These are phyloP conservation scores for Coniochaeta sp. DNA, from an alignment of 2,329 filamentous ascomycete species.

Conservation along the genomic window DNA sequence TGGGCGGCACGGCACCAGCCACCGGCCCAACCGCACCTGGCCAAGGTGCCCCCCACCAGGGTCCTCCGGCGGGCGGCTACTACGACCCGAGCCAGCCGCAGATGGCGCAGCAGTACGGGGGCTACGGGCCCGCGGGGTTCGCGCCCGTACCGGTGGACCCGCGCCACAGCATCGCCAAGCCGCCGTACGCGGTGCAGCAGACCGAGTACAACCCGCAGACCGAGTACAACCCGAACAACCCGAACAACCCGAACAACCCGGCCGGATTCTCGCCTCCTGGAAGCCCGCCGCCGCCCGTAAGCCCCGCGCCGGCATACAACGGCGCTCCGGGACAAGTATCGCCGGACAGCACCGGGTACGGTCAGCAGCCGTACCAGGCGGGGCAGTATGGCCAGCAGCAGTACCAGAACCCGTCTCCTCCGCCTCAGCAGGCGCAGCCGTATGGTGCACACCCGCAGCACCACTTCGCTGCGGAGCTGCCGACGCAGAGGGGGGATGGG, in stretches of 20 bases:
- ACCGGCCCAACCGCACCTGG: constrained; percentile 1
- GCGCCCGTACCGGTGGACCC: constrained; percentile 9
- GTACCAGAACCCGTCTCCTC: neutral
- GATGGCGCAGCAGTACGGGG: constrained; percentile 11
- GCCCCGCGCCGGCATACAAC: neutral
- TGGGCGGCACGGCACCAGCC: too few relatives aligned
- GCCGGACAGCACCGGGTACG: neutral
- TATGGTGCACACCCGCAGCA: neutral
- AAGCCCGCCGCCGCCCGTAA: too few relatives aligned
- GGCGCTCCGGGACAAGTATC: neutral
- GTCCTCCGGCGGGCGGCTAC: constrained; percentile 7
- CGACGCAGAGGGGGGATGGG: constrained; percentile 19
- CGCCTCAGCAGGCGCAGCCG: constrained; percentile 5
- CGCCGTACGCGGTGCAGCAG: constrained; percentile 11
- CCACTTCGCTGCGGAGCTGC: constrained; percentile 19
- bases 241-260: too few relatives aligned
- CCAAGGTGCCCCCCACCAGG: neutral
- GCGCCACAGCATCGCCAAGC: constrained; percentile 14
- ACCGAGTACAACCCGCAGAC: neutral
- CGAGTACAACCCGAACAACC: neutral
- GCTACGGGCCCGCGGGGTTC: constrained; percentile 6
- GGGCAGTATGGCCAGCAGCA: constrained; percentile 1
- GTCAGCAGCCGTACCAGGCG: constrained; percentile 5
- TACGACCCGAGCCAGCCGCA: constrained; percentile 8
- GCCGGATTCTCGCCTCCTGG: neutral